These are phyloP conservation scores for Aspergillus carlsbadensis DNA, from an alignment of 495 filamentous ascomycete species.

Conservation along the genomic window DNA sequence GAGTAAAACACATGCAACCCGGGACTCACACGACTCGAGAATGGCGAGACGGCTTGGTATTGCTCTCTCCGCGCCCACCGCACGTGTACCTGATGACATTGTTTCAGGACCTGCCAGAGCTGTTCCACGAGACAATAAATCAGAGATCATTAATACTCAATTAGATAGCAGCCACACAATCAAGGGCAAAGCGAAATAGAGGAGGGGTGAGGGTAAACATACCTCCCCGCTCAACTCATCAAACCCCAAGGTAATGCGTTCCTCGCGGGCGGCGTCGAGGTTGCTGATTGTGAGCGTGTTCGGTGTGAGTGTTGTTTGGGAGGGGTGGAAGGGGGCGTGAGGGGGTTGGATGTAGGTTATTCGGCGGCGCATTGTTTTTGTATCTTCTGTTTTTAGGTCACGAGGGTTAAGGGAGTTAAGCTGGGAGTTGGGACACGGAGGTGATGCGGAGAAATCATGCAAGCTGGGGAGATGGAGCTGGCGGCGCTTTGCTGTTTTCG, in stretches of 20 bases:
- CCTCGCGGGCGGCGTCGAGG: slow-evolving; percentile 70
- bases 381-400: neutral
- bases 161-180: neutral
- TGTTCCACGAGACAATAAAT: slow-evolving; percentile 17
- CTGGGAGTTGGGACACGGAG: neutral
- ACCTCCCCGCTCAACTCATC: slow-evolving; percentile 73
- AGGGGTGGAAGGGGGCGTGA: slow-evolving; percentile 59
- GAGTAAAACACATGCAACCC: slow-evolving; percentile 85
- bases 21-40: slow-evolving; percentile 69
- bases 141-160: neutral
- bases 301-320: slow-evolving; percentile 52
- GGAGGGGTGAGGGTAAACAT: slow-evolving; percentile 20
- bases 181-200: neutral
- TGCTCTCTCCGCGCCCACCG: slow-evolving; percentile 65
- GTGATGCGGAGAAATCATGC: neutral
- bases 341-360: slow-evolving; percentile 74
- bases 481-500: neutral
- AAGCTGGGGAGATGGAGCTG: slow-evolving; percentile 18
- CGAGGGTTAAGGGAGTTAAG: neutral
- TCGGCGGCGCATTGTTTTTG: slow-evolving; percentile 71
- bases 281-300: slow-evolving; percentile 50
- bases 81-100: slow-evolving; percentile 73
- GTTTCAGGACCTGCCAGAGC: slow-evolving; percentile 61
- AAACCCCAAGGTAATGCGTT: slow-evolving; percentile 70
- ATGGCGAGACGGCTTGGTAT: slow-evolving; percentile 63